phyloP scores from a whole-genome alignment of 108 stramenopile species.

The Stephanodiscus minutulus region DNA sequence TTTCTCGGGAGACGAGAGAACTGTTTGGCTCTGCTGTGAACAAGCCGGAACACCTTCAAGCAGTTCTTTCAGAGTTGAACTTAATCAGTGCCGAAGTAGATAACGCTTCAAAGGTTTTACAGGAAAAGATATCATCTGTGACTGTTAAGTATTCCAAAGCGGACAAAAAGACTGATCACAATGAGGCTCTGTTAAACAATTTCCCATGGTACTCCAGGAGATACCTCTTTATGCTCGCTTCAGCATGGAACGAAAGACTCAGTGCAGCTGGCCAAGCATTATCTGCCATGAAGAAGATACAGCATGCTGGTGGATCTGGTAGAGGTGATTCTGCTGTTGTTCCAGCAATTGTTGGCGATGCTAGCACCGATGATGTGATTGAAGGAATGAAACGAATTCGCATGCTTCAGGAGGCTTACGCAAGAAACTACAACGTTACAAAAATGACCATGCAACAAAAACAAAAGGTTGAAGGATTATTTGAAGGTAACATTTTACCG shows the following conservation, averaged over 20 bases:
- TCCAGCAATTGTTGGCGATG: constrained; percentile 63
- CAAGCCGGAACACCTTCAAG: constrained; percentile 81
- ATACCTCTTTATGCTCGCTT: constrained; percentile 81
- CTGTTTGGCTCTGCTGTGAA: constrained; percentile 71
- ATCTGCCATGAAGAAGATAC: constrained; percentile 86
- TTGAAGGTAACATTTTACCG: constrained; percentile 46
- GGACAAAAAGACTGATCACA: constrained; percentile 17
- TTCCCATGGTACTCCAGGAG: constrained; percentile 67
- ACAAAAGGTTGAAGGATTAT: constrained; percentile 41
- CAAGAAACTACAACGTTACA: constrained; percentile 67
- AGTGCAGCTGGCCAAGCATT: constrained; percentile 83
- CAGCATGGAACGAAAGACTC: constrained; percentile 90
- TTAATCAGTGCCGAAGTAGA: constrained; percentile 80
- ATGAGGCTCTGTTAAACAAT: constrained; percentile 53
- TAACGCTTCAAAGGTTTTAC: constrained; percentile 77
- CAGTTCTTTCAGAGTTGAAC: constrained; percentile 80
- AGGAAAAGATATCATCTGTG: constrained; percentile 86
- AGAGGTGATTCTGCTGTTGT: constrained; percentile 56
- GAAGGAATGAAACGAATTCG: constrained; percentile 81
- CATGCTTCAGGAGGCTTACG: constrained; percentile 77
- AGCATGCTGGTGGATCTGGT: constrained; percentile 37
- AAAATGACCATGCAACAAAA: constrained; percentile 71
- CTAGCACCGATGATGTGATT: constrained; percentile 69
- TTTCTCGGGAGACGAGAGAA: constrained; percentile 78
- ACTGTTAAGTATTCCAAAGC: constrained; percentile 58